Conservation (phyloP, 2,329 filamentous ascomycete genomes). For the Botrytis byssoidea region DNA sequence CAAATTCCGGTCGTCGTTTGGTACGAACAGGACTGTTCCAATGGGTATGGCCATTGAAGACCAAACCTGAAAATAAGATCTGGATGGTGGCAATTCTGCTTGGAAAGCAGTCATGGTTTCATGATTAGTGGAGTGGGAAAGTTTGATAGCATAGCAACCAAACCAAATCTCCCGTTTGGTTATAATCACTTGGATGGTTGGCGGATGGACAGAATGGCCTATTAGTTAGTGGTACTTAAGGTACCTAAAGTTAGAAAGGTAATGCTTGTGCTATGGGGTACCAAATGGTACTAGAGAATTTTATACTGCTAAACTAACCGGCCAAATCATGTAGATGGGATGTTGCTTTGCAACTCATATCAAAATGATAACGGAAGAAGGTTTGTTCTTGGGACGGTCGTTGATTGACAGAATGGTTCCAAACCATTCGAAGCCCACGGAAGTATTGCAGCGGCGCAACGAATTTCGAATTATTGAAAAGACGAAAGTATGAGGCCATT, state of each 20-base stretch:
- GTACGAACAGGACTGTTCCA: background rate
- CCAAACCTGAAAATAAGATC: background rate
- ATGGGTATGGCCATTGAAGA: background rate
- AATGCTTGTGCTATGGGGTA: background rate
- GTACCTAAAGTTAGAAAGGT: background rate
- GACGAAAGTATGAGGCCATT: background rate
- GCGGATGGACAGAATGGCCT: background rate
- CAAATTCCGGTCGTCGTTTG: background rate
- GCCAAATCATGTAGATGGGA: background rate
- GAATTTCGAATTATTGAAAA: background rate
- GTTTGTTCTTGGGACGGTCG: background rate
- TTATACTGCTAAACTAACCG: background rate
- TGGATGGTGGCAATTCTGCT: background rate
- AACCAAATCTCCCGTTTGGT: background rate
- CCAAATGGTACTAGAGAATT: background rate
- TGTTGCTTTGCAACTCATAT: background rate
- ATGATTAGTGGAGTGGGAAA: background rate
- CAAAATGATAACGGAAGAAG: background rate
- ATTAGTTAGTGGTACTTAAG: background rate
- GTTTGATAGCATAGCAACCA: background rate
- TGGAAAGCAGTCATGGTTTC: background rate
- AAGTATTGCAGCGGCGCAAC: background rate
- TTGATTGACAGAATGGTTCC: background rate
- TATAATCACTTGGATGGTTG: background rate
- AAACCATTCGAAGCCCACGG: background rate